Conservation (phyloP, 441 rosid genomes). For the Populus hybrid region DNA sequence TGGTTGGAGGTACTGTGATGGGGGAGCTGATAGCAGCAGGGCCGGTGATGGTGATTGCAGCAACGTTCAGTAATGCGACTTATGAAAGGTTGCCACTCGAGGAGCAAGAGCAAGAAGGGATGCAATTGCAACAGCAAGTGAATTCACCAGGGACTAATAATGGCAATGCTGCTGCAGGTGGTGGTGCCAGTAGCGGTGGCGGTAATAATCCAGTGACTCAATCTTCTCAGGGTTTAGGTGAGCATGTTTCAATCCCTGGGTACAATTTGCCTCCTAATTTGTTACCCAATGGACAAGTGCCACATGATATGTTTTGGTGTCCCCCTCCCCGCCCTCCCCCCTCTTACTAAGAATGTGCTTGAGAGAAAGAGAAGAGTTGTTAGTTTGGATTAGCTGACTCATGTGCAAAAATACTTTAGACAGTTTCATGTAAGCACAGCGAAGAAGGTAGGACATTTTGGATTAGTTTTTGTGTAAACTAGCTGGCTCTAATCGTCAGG, state of each 20-base stretch:
- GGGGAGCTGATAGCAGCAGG: conserved; percentile 75
- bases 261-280: conserved; percentile 67
- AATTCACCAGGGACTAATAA: conserved; percentile 19
- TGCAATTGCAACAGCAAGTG: conserved; percentile 40
- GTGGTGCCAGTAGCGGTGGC: conserved; percentile 20
- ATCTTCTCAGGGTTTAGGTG: conserved; percentile 37
- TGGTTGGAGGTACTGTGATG: conserved; percentile 70
- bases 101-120: conserved; percentile 45
- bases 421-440: conserved; percentile 21
- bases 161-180: not conserved
- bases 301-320: conserved; percentile 78
- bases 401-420: conserved; percentile 16
- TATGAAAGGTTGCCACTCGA: conserved; percentile 79
- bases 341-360: conserved; percentile 24
- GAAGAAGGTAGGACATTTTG: conserved; percentile 17
- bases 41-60: conserved; percentile 82
- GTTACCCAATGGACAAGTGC: conserved; percentile 67
- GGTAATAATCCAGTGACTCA: conserved; percentile 29
- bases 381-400: conserved; percentile 18
- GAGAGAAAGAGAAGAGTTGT: not conserved
- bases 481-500: conserved; percentile 7
- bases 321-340: conserved; percentile 65
- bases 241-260: conserved; percentile 50
- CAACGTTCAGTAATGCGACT: conserved; percentile 80
- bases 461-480: conserved; percentile 24